phyloP scores from a whole-genome alignment of 1,284 basidiomycete species.

The Cystobasidium pallidum region DNA sequence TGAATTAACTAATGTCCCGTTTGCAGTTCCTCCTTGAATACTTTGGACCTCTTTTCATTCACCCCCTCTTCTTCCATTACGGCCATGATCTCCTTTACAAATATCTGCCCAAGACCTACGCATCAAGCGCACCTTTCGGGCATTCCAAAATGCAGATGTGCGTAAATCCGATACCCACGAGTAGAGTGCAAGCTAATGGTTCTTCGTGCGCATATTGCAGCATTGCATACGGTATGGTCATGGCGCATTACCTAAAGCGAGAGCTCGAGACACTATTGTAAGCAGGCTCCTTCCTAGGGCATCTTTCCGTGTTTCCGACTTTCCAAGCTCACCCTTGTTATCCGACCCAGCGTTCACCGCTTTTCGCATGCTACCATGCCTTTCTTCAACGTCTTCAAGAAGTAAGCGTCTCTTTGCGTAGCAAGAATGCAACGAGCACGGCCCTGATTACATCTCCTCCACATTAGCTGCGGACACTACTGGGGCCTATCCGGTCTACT shows the following conservation, averaged over 20 bases:
- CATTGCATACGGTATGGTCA: conserved; percentile 74
- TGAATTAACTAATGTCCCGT: conserved; percentile 10
- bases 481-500: conserved; percentile 79
- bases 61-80: conserved; percentile 81
- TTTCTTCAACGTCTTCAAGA: conserved; percentile 81
- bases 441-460: background rate
- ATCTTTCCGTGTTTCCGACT: too few relatives aligned
- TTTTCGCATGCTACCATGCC: conserved; percentile 98
- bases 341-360: conserved; percentile 71
- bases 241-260: conserved; percentile 88
- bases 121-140: conserved; percentile 60
- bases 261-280: conserved; percentile 91
- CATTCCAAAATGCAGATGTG: conserved; percentile 80
- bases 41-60: conserved; percentile 87
- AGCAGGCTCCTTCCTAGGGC: conserved; percentile 54
- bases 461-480: conserved; percentile 78
- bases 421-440: too few relatives aligned
- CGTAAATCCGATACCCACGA: conserved; percentile 45
- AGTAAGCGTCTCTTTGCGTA: conserved; percentile 63
- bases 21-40: conserved; percentile 79
- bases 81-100: conserved; percentile 69
- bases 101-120: conserved; percentile 48
- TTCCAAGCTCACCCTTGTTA: conserved; percentile 9
- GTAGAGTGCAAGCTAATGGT: conserved; percentile 2
- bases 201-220: conserved; percentile 58